Evolutionary conservation across 441 rosid genomes (phyloP).

Genomic region (Gossypium davidsonii): DNA sequence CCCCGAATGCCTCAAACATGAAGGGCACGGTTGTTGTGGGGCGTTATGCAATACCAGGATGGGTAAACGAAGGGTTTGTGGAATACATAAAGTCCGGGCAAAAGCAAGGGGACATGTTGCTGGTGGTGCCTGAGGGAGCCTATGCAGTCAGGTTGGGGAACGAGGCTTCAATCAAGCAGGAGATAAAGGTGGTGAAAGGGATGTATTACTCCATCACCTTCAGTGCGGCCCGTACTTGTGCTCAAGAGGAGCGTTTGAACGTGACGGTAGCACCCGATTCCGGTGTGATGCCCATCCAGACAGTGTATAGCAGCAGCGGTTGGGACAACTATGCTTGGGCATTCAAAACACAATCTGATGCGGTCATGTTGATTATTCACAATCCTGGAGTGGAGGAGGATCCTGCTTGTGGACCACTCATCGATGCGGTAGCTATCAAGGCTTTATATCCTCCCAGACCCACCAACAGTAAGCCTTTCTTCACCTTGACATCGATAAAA

Average conservation of each 20-base stretch:
- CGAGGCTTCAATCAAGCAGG: constrained; percentile 58
- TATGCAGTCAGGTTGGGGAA: constrained; percentile 58
- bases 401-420: constrained; percentile 87
- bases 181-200: constrained; percentile 32
- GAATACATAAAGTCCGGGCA: constrained; percentile 59
- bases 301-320: constrained; percentile 66
- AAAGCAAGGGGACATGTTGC: constrained; percentile 68
- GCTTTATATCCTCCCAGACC: constrained; percentile 63
- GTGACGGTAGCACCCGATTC: constrained; percentile 56
- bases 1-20: constrained; percentile 40
- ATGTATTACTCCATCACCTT: constrained; percentile 50
- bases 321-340: constrained; percentile 94
- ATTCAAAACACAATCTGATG: constrained; percentile 33
- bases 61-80: constrained; percentile 52
- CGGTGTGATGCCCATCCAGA: constrained; percentile 73
- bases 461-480: constrained; percentile 47
- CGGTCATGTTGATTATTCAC: constrained; percentile 52
- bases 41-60: constrained; percentile 37
- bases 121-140: constrained; percentile 60
- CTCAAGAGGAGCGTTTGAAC: constrained; percentile 51
- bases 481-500: too few relatives aligned
- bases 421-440: constrained; percentile 69
- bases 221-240: constrained; percentile 60
- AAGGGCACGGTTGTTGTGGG: constrained; percentile 46
- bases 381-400: constrained; percentile 92